Evolutionary conservation across 257 asterid genomes (phyloP).

Genomic region (Ballota nigra): DNA sequence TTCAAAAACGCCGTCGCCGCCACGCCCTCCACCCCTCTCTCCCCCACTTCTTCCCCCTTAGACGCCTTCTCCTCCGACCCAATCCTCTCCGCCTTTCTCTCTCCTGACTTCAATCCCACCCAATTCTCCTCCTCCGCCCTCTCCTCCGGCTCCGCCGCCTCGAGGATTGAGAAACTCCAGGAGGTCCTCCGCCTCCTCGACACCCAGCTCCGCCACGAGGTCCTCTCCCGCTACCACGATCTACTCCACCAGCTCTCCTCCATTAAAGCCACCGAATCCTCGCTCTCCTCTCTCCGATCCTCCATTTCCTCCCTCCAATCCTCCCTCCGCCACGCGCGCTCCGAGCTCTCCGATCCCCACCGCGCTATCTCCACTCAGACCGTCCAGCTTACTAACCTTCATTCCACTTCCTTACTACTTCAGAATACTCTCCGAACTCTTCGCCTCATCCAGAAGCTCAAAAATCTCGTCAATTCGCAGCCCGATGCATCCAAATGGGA

Average conservation of each 20-base stretch:
- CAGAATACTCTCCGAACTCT: slow-evolving; percentile 66
- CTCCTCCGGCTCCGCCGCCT: slow-evolving; percentile 94
- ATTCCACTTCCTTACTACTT: slow-evolving; percentile 55
- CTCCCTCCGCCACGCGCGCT: slow-evolving; percentile 66
- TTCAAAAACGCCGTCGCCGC: slow-evolving; percentile 42
- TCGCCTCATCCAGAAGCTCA: slow-evolving; percentile 64
- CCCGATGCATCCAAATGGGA: slow-evolving; percentile 69
- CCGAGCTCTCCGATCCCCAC: slow-evolving; percentile 88
- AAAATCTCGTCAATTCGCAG: slow-evolving; percentile 49
- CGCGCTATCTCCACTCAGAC: slow-evolving; percentile 59
- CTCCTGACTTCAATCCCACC: slow-evolving; percentile 75
- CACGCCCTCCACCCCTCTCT: slow-evolving; percentile 26
- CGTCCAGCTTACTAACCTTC: slow-evolving; percentile 67
- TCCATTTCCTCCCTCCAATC: slow-evolving; percentile 76
- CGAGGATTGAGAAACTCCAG: slow-evolving; percentile 86
- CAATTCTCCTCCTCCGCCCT: slow-evolving; percentile 96
- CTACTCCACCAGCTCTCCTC: slow-evolving; percentile 88
- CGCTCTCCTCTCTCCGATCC: slow-evolving; percentile 72
- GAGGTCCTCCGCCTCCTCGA: slow-evolving; percentile 85
- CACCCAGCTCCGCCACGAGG: slow-evolving; percentile 77
- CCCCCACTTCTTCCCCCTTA: slow-evolving; percentile 38
- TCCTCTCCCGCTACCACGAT: slow-evolving; percentile 81
- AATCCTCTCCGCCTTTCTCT: slow-evolving; percentile 81
- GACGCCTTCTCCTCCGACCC: slow-evolving; percentile 79
- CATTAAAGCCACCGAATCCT: slow-evolving; percentile 61